phyloP scores from a whole-genome alignment of 176 grass and related monocot species.

The Typha latifolia region DNA sequence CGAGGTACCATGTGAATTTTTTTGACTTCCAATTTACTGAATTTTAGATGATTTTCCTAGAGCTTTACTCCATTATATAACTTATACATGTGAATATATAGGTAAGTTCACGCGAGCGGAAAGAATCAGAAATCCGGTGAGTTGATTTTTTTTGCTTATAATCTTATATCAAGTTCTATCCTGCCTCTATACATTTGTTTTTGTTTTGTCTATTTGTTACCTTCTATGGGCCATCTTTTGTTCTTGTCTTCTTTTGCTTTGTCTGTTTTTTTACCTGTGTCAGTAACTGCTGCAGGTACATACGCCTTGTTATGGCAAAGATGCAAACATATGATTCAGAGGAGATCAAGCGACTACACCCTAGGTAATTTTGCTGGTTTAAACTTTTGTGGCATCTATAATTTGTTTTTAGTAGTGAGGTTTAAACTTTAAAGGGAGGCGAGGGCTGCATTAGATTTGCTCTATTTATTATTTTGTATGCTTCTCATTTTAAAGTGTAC shows the following conservation, averaged over 20 bases:
- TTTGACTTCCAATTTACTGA: neutral
- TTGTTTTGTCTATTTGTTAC: constrained; percentile 14
- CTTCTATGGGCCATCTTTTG: neutral
- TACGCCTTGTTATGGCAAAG: constrained; percentile 78
- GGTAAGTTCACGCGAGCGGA: constrained; percentile 73
- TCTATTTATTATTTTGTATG: too few relatives aligned
- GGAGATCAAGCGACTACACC: constrained; percentile 57
- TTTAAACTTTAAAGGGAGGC: neutral
- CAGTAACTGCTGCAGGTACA: constrained; percentile 37
- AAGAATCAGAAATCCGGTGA: constrained; percentile 96
- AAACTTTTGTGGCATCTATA: neutral
- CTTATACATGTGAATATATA: constrained; percentile 12
- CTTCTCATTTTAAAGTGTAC: too few relatives aligned
- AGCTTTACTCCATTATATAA: constrained; percentile 3
- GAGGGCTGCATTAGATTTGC: neutral
- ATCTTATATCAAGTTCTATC: neutral
- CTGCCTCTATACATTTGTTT: neutral
- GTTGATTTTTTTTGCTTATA: constrained; percentile 4
- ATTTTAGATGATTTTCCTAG: neutral
- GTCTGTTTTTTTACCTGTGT: too few relatives aligned
- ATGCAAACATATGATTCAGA: constrained; percentile 43
- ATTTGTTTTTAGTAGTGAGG: constrained; percentile 5
- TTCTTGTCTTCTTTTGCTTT: neutral
- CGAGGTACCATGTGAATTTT: constrained; percentile 40
- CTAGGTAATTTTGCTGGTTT: constrained; percentile 34